These are phyloP conservation scores for Microthlaspi erraticum DNA, from an alignment of 345 rosid species.

Conservation along the genomic window DNA sequence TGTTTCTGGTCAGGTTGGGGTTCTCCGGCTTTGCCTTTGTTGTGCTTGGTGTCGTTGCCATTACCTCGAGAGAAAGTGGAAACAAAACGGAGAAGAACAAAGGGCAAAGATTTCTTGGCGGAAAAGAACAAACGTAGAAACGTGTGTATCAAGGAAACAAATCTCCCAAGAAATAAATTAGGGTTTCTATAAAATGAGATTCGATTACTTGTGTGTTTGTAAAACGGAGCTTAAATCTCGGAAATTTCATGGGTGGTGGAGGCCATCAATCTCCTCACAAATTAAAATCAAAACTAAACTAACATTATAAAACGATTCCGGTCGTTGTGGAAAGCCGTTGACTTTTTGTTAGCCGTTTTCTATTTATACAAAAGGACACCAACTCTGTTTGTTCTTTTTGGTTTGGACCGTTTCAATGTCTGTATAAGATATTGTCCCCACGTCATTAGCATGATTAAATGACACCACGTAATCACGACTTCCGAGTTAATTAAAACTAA, in stretches of 20 bases:
- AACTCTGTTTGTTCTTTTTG: constrained; percentile 13
- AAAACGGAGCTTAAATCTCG: constrained; percentile 46
- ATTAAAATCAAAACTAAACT: constrained; percentile 26
- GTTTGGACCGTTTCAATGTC: constrained; percentile 37
- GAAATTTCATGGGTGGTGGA: constrained; percentile 41
- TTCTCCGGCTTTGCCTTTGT: constrained; percentile 40
- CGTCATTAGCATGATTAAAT: constrained; percentile 40
- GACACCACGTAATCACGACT: constrained; percentile 32
- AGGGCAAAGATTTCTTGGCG: background rate
- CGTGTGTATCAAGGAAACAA: constrained; percentile 42
- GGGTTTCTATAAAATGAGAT: constrained; percentile 42
- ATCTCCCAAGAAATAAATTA: constrained; percentile 14
- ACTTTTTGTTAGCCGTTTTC: constrained; percentile 41
- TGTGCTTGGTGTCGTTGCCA: constrained; percentile 53
- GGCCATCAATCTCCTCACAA: constrained; percentile 42
- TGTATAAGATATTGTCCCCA: constrained; percentile 36
- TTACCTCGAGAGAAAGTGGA: constrained; percentile 8
- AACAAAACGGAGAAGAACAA: constrained; percentile 20
- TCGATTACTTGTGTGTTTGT: constrained; percentile 31
- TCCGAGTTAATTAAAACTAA: constrained; percentile 1
- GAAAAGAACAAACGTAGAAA: constrained; percentile 23
- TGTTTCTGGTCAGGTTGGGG: constrained; percentile 47
- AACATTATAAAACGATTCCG: constrained; percentile 41
- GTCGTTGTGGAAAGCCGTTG: constrained; percentile 44
- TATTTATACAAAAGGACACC: constrained; percentile 40